These are phyloP conservation scores for Russula foetens DNA, from an alignment of 768 basidiomycete genomes.

Conservation along the genomic window DNA sequence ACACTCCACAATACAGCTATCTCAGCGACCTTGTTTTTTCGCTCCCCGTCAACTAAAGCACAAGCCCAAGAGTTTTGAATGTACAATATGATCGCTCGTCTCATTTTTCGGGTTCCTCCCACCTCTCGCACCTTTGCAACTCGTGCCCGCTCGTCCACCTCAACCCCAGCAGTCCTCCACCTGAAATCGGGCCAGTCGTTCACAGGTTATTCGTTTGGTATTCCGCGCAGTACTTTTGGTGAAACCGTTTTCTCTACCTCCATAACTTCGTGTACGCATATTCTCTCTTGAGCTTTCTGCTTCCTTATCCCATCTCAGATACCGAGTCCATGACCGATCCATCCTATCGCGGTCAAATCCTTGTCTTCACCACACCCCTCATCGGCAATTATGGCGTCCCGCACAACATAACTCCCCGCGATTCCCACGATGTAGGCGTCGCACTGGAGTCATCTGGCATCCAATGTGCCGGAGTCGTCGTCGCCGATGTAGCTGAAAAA, in stretches of 20 bases:
- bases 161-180: slow-evolving; percentile 77
- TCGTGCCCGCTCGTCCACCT: slow-evolving; percentile 37
- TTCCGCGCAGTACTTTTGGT: slow-evolving; percentile 78
- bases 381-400: slow-evolving; percentile 99
- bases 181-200: slow-evolving; percentile 94
- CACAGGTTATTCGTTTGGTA: slow-evolving; percentile 82
- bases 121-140: slow-evolving; percentile 60
- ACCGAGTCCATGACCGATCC: slow-evolving; percentile 99
- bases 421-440: slow-evolving; percentile 76
- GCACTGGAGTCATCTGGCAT: slow-evolving; percentile 83
- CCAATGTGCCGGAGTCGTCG: slow-evolving; percentile 88
- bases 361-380: slow-evolving; percentile 97
- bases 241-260: slow-evolving; percentile 99
- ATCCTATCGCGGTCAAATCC: slow-evolving; percentile 94
- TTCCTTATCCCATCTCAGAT: slow-evolving; percentile 41
- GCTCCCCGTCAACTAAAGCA: slow-evolving; percentile 38
- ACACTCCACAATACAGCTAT: slow-evolving; percentile 43
- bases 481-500: slow-evolving; percentile 89
- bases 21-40: slow-evolving; percentile 89
- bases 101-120: slow-evolving; percentile 40
- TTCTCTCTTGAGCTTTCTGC: slow-evolving; percentile 1
- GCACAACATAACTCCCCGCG: slow-evolving; percentile 58
- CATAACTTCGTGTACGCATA: slow-evolving; percentile 75
- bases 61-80: slow-evolving; percentile 17
- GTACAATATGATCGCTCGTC: slow-evolving; percentile 48